Conservation (phyloP, 2,329 filamentous ascomycete genomes). For the Hortaea sp. region DNA sequence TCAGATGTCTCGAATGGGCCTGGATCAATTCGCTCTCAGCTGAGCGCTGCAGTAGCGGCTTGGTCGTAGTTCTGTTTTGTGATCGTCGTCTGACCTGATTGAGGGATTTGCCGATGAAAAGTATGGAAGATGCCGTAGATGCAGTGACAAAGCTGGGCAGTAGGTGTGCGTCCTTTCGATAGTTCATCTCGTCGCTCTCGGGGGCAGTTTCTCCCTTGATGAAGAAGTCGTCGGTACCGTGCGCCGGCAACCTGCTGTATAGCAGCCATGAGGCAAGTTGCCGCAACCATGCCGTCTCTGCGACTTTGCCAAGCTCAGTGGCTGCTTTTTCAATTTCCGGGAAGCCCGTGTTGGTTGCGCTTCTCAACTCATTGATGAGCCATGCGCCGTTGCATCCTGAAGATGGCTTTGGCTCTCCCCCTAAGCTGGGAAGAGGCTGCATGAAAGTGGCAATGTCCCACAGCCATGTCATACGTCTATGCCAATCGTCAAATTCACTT, state of each 20-base stretch:
- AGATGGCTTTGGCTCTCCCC: background rate
- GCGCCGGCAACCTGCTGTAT: conserved; percentile 70
- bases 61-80: conserved; percentile 4
- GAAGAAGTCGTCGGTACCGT: conserved; percentile 80
- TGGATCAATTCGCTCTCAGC: conserved; percentile 53
- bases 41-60: background rate
- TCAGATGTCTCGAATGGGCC: conserved; percentile 59
- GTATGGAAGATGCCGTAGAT: conserved; percentile 66
- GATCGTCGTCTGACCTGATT: conserved; percentile 54
- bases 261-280: conserved; percentile 85
- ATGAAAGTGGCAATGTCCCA: conserved; percentile 66
- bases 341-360: conserved; percentile 78
- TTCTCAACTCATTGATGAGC: conserved; percentile 66
- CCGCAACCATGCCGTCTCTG: conserved; percentile 84
- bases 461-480: conserved; percentile 74
- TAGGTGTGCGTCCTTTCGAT: conserved; percentile 48
- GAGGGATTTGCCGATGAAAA: conserved; percentile 83
- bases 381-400: conserved; percentile 37
- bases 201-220: conserved; percentile 34
- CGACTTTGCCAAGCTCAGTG: conserved; percentile 59
- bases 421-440: conserved; percentile 26
- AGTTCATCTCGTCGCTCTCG: conserved; percentile 35
- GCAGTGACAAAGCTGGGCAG: conserved; percentile 71
- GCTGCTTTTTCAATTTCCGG: conserved; percentile 72
- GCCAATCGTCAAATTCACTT: conserved; percentile 80